Evolutionary conservation across 257 asterid genomes (phyloP).

Genomic region (Nicotiana paniculata): DNA sequence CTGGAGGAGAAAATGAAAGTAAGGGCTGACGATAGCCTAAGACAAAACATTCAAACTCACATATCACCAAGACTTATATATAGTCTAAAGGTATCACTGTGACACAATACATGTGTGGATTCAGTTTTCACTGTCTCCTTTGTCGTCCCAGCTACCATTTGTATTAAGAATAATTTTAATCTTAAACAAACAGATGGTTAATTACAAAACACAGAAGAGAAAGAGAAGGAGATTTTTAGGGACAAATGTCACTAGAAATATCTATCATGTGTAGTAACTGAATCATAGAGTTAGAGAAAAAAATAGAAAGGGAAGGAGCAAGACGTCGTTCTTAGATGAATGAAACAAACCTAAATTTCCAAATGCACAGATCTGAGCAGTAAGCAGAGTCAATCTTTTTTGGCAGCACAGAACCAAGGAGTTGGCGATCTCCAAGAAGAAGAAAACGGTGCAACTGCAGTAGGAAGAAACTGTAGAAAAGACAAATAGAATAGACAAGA

Average conservation of each 20-base stretch:
- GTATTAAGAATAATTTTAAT: not conserved
- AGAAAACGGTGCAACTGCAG: not conserved
- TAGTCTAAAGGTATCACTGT: not conserved
- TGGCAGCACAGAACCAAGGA: not conserved
- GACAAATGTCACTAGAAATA: not conserved
- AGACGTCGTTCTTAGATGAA: not conserved
- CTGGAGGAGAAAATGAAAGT: no score
- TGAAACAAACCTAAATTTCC: not conserved
- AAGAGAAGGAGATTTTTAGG: not conserved
- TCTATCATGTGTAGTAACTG: not conserved
- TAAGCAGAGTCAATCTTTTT: not conserved
- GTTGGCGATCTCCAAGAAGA: not conserved
- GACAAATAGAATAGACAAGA: not conserved
- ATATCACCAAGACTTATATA: not conserved
- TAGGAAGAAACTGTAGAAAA: not conserved
- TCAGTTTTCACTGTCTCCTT: not conserved
- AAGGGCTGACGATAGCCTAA: no score
- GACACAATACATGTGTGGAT: not conserved
- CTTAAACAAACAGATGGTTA: not conserved
- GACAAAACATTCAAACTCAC: no score
- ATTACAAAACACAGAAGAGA: not conserved
- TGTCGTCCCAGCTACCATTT: not conserved
- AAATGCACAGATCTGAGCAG: not conserved
- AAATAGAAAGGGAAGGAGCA: not conserved
- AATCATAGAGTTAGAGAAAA: not conserved